Evolutionary conservation across 108 stramenopile species (phyloP).

Genomic region (Fragilariopsis cylindrus): DNA sequence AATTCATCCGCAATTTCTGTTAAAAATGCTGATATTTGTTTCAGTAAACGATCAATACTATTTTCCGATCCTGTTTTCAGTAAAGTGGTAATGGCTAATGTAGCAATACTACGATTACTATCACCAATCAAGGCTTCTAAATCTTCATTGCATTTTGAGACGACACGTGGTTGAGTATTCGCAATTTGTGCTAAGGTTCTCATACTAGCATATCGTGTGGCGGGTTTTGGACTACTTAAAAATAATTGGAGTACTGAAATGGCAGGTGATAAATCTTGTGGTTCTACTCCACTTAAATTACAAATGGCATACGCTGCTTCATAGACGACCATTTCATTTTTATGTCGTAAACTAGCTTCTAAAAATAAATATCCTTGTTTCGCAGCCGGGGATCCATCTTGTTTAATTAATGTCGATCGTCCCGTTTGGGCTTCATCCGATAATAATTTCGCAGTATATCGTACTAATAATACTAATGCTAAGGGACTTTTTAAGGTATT

Average conservation of each 20-base stretch:
- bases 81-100: conserved; percentile 97
- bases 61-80: conserved; percentile 98
- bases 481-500: conserved; percentile 91
- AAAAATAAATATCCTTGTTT: conserved; percentile 92
- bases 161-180: conserved; percentile 87
- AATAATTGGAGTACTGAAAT: conserved; percentile 96
- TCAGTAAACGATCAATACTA: conserved; percentile 94
- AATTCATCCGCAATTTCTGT: conserved; percentile 99
- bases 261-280: conserved; percentile 93
- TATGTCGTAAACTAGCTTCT: conserved; percentile 91
- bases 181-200: conserved; percentile 93
- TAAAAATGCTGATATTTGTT: conserved; percentile 97
- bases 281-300: conserved; percentile 89
- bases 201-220: conserved; percentile 95
- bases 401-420: conserved; percentile 41
- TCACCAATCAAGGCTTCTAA: conserved; percentile 96
- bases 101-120: conserved; percentile 96
- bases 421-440: conserved; percentile 80
- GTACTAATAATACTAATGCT: conserved; percentile 93
- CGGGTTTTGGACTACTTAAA: conserved; percentile 92
- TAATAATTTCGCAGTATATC: conserved; percentile 92
- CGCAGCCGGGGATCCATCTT: conserved; percentile 71
- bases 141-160: conserved; percentile 98
- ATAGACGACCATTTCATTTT: conserved; percentile 97
- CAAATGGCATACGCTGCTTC: conserved; percentile 99